These are phyloP conservation scores for Planoprotostelium fungivorum DNA, from an alignment of 78 protist genomes.

Conservation along the genomic window DNA sequence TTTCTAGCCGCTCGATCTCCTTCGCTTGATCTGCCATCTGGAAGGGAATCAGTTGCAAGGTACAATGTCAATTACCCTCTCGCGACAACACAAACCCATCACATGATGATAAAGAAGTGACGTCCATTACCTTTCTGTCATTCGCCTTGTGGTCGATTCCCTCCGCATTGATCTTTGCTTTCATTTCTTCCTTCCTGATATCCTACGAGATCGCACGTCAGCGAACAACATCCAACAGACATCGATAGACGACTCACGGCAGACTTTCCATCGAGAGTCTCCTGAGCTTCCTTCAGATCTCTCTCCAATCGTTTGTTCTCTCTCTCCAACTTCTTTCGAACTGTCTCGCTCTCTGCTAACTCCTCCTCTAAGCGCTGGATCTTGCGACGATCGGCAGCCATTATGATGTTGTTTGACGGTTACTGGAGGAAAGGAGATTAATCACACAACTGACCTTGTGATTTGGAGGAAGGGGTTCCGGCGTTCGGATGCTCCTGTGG, in stretches of 20 bases:
- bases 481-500: too few relatives aligned
- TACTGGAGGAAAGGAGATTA: too few relatives aligned
- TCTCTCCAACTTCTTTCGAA: neutral
- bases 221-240: neutral
- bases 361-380: neutral
- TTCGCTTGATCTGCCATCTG: neutral
- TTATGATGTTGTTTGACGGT: too few relatives aligned
- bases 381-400: neutral
- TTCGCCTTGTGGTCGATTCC: neutral
- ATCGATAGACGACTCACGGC: neutral
- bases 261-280: neutral
- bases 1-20: neutral
- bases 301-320: neutral
- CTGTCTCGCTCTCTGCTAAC: neutral
- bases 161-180: neutral
- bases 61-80: neutral
- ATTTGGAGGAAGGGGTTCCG: too few relatives aligned
- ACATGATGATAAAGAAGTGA: too few relatives aligned
- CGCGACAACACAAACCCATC: too few relatives aligned
- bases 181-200: neutral
- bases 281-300: neutral
- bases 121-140: neutral
- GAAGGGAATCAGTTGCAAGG: too few relatives aligned
- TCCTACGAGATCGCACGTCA: neutral
- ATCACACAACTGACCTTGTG: too few relatives aligned